Conservation (phyloP, 2,329 filamentous ascomycete genomes). For the Colletotrichum endophyticum region DNA sequence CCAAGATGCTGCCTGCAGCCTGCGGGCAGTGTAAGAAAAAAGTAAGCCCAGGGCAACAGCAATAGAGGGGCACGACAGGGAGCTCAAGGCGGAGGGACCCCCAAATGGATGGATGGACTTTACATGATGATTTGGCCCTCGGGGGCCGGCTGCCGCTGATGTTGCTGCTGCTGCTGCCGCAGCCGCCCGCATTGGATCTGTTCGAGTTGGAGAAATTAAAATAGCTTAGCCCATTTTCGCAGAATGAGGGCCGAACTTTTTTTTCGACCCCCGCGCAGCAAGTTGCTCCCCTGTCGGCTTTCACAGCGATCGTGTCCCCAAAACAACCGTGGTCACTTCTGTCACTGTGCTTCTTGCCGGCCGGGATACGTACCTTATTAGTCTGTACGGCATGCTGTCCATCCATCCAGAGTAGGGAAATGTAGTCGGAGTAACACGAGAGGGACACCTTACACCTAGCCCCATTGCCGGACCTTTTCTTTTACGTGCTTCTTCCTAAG, state of each 20-base stretch:
- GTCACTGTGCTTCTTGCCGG: not conserved
- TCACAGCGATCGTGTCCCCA: not conserved
- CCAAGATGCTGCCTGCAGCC: not conserved
- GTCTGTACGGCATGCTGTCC: not conserved
- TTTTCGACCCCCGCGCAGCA: not conserved
- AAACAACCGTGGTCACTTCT: not conserved
- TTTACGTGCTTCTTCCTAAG: not conserved
- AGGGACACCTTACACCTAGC: constrained; percentile 11
- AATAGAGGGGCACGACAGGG: not conserved
- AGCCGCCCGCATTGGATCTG: not conserved
- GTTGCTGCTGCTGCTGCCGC: not conserved
- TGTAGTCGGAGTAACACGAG: not conserved
- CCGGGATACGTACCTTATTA: not conserved
- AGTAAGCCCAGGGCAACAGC: not conserved
- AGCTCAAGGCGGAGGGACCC: not conserved
- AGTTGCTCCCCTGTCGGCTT: not conserved
- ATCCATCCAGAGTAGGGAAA: not conserved
- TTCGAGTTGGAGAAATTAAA: not conserved
- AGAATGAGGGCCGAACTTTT: not conserved
- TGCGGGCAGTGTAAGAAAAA: not conserved
- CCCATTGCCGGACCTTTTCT: not conserved
- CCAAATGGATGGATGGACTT: not conserved
- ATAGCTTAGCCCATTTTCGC: not conserved
- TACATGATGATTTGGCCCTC: not conserved
- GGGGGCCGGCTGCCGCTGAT: not conserved